These are phyloP conservation scores for Rutstroemia sp. DNA, from an alignment of 2,329 filamentous ascomycete genomes.

Conservation along the genomic window DNA sequence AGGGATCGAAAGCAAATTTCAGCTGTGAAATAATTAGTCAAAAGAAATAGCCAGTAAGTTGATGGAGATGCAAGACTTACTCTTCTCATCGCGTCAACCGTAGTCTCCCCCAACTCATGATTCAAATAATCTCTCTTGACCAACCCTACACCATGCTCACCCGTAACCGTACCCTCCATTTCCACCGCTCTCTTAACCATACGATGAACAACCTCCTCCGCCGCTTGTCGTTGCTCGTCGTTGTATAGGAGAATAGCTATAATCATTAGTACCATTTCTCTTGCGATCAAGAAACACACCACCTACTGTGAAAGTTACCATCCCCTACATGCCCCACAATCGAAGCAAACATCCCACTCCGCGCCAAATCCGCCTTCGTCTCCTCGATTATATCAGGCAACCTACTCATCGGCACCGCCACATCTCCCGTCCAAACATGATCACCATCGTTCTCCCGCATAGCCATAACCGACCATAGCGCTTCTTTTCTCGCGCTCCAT, in stretches of 20 bases:
- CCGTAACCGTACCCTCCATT: conserved; percentile 79
- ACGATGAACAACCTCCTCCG: conserved; percentile 65
- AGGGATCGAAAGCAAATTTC: conserved; percentile 72
- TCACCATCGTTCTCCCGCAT: conserved; percentile 52
- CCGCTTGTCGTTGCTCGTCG: conserved; percentile 57
- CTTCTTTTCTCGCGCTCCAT: conserved; percentile 79
- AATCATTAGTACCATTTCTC: conserved; percentile 5
- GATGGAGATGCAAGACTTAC: conserved; percentile 35
- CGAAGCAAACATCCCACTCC: conserved; percentile 49
- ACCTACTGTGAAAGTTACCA: conserved; percentile 64
- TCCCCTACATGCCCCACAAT: conserved; percentile 70
- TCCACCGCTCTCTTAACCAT: conserved; percentile 85
- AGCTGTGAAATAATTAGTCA: conserved; percentile 40
- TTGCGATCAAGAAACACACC: not conserved
- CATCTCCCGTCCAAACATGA: conserved; percentile 78
- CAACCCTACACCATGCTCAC: conserved; percentile 76
- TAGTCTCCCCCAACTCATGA: conserved; percentile 66
- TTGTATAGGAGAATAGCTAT: conserved; percentile 53
- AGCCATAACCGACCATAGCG: conserved; percentile 73
- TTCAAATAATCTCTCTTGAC: conserved; percentile 79
- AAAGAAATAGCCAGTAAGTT: not conserved
- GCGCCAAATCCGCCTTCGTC: conserved; percentile 56
- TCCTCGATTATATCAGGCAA: conserved; percentile 71
- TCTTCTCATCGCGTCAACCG: conserved; percentile 78
- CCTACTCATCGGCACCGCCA: conserved; percentile 72